phyloP scores from a whole-genome alignment of 1,284 basidiomycete species.

The Cryptococcus sp. region DNA sequence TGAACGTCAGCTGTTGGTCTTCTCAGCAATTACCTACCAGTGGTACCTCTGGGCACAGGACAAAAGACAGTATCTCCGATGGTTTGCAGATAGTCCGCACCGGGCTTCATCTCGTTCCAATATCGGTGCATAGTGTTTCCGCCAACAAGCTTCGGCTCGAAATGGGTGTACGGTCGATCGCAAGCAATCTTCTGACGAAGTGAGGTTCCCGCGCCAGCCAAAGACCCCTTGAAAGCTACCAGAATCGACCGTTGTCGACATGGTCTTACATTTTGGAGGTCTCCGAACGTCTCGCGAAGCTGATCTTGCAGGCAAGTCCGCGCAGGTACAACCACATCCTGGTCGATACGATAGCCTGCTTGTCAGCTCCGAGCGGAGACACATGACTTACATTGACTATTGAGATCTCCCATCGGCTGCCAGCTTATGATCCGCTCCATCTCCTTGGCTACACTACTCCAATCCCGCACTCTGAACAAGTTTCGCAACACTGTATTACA shows the following conservation, averaged over 20 bases:
- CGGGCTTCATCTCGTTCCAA: slow-evolving; percentile 27
- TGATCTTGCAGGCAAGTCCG: slow-evolving; percentile 33
- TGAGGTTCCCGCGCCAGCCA: slow-evolving; percentile 24
- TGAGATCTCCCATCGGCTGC: slow-evolving; percentile 38
- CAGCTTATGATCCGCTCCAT: slow-evolving; percentile 19
- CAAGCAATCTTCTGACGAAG: slow-evolving; percentile 30
- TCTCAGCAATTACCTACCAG: slow-evolving; percentile 6
- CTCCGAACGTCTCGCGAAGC: slow-evolving; percentile 26
- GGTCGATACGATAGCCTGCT: slow-evolving; percentile 29
- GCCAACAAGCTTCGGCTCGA: slow-evolving; percentile 6
- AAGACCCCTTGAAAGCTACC: slow-evolving; percentile 33
- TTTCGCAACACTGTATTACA: slow-evolving; percentile 28
- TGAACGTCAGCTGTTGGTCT: no score
- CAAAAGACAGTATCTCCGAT: slow-evolving; percentile 51
- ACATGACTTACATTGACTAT: slow-evolving; percentile 29
- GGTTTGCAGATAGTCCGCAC: slow-evolving; percentile 44
- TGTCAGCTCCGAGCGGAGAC: slow-evolving; percentile 16
- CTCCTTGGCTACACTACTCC: slow-evolving; percentile 1
- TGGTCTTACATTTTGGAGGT: slow-evolving; percentile 21
- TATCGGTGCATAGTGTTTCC: slow-evolving; percentile 7
- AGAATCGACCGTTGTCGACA: slow-evolving; percentile 21
- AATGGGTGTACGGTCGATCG: slow-evolving; percentile 9
- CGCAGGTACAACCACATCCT: slow-evolving; percentile 40
- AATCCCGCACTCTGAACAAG: slow-evolving; percentile 20
- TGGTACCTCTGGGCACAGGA: slow-evolving; percentile 45